Percentiles rank a stretch among this genome's conserved stretches.
phyloP scores from a whole-genome alignment of 148 eudicot species.

The Chenopodium album region DNA sequence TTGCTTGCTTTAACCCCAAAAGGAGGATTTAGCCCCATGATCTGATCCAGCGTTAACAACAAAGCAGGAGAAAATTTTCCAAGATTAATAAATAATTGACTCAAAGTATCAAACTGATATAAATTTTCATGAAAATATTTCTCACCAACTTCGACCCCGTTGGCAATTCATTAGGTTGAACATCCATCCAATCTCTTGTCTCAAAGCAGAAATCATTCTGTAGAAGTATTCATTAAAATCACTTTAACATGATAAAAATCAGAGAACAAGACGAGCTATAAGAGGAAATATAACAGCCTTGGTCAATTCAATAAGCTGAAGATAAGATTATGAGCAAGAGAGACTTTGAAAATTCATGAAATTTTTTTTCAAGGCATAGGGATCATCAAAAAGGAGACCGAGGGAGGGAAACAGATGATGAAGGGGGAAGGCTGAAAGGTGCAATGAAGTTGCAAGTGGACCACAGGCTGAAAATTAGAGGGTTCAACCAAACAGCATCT shows the following conservation, averaged over 20 bases:
- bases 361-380: not conserved
- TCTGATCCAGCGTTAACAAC: slow-evolving; percentile 39
- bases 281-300: not conserved
- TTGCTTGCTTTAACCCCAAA: slow-evolving; percentile 70
- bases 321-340: not conserved
- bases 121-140: not conserved
- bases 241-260: not conserved
- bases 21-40: slow-evolving; percentile 95
- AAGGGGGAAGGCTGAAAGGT: not conserved
- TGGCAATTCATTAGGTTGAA: slow-evolving; percentile 50
- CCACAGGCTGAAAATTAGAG: not conserved
- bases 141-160: slow-evolving; percentile 58
- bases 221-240: slow-evolving; percentile 14
- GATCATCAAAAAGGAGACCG: not conserved
- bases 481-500: not conserved
- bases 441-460: not conserved
- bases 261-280: not conserved
- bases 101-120: not conserved
- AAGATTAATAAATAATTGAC: not conserved
- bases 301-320: not conserved
- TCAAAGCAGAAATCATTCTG: slow-evolving; percentile 71
- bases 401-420: not conserved
- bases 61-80: not conserved
- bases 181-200: slow-evolving; percentile 58
- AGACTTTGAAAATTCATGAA: too few species aligned